These are phyloP conservation scores for Nigrospora sphaerica DNA, from an alignment of 2,329 filamentous ascomycete species.

Conservation along the genomic window DNA sequence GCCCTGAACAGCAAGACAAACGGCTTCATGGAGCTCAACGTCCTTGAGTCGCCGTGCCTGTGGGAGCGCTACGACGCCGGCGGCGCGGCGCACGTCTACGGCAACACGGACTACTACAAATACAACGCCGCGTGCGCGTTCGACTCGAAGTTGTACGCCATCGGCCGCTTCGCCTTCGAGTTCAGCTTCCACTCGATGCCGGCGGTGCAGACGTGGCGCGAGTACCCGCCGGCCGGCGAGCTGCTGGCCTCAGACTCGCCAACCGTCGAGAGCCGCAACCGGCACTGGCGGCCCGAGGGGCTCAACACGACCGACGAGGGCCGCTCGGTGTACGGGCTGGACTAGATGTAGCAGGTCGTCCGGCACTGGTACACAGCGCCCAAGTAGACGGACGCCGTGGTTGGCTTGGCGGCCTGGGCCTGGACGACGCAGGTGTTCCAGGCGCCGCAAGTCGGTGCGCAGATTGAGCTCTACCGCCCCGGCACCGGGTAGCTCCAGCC, in stretches of 20 bases:
- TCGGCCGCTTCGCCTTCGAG: constrained; percentile 55
- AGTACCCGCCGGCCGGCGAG: constrained; percentile 41
- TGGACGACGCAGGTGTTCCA: constrained; percentile 58
- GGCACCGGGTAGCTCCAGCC: constrained; percentile 50
- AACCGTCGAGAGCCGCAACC: constrained; percentile 48
- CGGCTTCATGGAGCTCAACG: constrained; percentile 48
- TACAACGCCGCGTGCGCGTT: constrained; percentile 47
- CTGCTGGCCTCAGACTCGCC: constrained; percentile 48
- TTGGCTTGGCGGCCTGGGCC: constrained; percentile 56
- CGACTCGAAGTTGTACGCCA: constrained; percentile 45
- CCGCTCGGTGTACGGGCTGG: constrained; percentile 37
- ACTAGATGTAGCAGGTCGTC: constrained; percentile 51
- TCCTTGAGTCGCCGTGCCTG: constrained; percentile 44
- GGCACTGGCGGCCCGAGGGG: constrained; percentile 47
- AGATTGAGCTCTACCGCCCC: constrained; percentile 55
- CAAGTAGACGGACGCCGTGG: constrained; percentile 40
- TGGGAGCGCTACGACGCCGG: constrained; percentile 49
- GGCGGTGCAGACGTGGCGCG: constrained; percentile 48
- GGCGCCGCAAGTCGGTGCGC: constrained; percentile 51
- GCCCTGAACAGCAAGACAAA: constrained; percentile 53
- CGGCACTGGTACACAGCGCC: constrained; percentile 50
- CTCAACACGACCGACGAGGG: constrained; percentile 37
- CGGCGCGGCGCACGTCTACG: constrained; percentile 46
- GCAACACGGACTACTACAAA: constrained; percentile 55
- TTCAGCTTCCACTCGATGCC: constrained; percentile 60